Evolutionary conservation across 106 monocot species (phyloP).

Genomic region (Triglochin maritima): DNA sequence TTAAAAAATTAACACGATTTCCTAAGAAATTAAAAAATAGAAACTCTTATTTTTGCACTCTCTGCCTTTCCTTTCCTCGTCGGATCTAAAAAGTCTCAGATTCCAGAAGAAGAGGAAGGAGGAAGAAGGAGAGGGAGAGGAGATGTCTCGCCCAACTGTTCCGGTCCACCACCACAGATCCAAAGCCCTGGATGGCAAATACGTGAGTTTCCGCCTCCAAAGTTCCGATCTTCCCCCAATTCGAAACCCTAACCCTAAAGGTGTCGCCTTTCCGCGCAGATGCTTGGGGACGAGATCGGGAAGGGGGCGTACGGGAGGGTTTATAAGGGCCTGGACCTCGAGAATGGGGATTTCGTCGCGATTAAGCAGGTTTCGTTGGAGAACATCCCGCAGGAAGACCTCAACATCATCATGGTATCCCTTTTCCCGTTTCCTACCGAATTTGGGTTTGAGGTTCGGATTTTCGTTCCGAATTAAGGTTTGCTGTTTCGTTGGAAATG

Average conservation of each 20-base stretch:
- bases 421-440: neutral
- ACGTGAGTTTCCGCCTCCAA: constrained; percentile 35
- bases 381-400: constrained; percentile 95
- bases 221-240: neutral
- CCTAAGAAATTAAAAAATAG: too few species aligned
- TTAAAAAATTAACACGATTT: too few species aligned
- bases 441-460: too few species aligned
- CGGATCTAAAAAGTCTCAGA: too few species aligned
- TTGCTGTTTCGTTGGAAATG: too few species aligned
- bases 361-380: constrained; percentile 99
- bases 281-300: constrained; percentile 99
- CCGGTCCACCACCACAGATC: constrained; percentile 62
- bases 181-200: constrained; percentile 93
- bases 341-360: constrained; percentile 97
- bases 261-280: constrained; percentile 21
- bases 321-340: constrained; percentile 88
- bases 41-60: too few species aligned
- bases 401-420: constrained; percentile 92
- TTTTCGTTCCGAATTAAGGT: too few species aligned
- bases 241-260: neutral
- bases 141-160: constrained; percentile 58
- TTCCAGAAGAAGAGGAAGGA: neutral
- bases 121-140: neutral
- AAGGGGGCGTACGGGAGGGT: constrained; percentile 99
- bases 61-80: too few species aligned